These are phyloP conservation scores for Vigna angularis DNA, from an alignment of 306 rosid species.

Conservation along the genomic window DNA sequence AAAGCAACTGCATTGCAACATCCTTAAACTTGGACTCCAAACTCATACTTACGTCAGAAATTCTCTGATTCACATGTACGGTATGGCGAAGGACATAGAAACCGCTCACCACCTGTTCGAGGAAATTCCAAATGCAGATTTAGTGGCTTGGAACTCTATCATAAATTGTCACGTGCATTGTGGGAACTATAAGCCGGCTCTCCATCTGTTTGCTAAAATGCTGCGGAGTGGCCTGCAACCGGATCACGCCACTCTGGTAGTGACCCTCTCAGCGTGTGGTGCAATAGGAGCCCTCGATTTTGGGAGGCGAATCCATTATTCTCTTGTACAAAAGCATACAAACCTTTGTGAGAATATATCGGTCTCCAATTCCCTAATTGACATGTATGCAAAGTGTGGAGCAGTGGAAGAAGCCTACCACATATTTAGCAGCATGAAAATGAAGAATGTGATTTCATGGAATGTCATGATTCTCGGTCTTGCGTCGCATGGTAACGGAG, in stretches of 20 bases:
- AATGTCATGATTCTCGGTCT: constrained; percentile 80
- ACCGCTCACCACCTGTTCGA: constrained; percentile 68
- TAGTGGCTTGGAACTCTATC: constrained; percentile 81
- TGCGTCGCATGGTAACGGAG: constrained; percentile 69
- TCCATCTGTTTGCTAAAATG: constrained; percentile 44
- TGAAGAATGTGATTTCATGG: constrained; percentile 73
- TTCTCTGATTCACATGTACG: constrained; percentile 77
- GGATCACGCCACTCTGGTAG: constrained; percentile 68
- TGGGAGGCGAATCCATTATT: constrained; percentile 71
- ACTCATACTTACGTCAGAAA: constrained; percentile 69
- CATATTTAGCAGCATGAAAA: constrained; percentile 49
- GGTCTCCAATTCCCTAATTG: constrained; percentile 44
- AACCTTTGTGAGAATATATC: constrained; percentile 8
- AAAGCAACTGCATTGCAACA: constrained; percentile 61
- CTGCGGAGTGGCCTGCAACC: constrained; percentile 53
- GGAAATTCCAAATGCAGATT: constrained; percentile 58
- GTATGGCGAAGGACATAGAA: constrained; percentile 52
- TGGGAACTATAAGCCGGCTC: not conserved
- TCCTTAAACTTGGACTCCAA: constrained; percentile 58
- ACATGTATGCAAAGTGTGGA: constrained; percentile 86
- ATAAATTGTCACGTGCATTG: constrained; percentile 59
- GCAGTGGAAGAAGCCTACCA: constrained; percentile 69
- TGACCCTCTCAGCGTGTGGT: constrained; percentile 73
- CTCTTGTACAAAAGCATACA: constrained; percentile 27
- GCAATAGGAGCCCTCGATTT: constrained; percentile 61